A percentile compares a stretch with the other conserved stretches of the same genome.
These are phyloP conservation scores for Citrus reticulata DNA, from an alignment of 345 rosid species.

Conservation along the genomic window DNA sequence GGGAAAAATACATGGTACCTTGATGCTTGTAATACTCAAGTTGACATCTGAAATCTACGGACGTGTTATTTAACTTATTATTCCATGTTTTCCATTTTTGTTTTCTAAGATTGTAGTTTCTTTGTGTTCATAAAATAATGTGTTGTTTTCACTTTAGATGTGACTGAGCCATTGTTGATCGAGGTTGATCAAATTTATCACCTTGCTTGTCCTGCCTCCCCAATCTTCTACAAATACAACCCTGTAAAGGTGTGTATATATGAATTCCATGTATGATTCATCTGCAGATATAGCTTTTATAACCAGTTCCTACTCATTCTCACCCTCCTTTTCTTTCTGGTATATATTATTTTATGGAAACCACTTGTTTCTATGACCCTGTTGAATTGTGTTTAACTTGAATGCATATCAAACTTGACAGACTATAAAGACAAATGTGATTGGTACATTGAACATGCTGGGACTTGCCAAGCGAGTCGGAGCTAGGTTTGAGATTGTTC, in stretches of 20 bases:
- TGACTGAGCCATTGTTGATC: constrained; percentile 80
- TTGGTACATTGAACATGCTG: constrained; percentile 91
- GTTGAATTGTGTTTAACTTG: not conserved
- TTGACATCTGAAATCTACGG: not conserved
- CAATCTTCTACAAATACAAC: constrained; percentile 95
- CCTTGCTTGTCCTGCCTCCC: constrained; percentile 97
- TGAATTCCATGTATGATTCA: not conserved
- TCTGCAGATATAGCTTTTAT: not conserved
- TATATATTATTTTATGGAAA: not conserved
- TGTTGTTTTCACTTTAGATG: constrained; percentile 42
- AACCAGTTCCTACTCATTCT: not conserved
- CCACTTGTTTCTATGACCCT: not conserved
- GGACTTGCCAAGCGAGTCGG: constrained; percentile 99
- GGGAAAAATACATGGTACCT: not conserved
- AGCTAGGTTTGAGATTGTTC: constrained; percentile 55
- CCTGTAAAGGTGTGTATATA: constrained; percentile 79
- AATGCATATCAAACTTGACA: constrained; percentile 17
- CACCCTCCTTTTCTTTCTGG: not conserved
- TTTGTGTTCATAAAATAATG: not conserved
- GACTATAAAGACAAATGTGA: constrained; percentile 98
- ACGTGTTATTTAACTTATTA: not conserved
- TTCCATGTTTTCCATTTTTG: not conserved
- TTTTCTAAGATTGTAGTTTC: not conserved
- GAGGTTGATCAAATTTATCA: constrained; percentile 95
- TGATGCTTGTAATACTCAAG: not conserved